Conservation (phyloP, 768 basidiomycete genomes). For the Gloeophyllum trabeum region DNA sequence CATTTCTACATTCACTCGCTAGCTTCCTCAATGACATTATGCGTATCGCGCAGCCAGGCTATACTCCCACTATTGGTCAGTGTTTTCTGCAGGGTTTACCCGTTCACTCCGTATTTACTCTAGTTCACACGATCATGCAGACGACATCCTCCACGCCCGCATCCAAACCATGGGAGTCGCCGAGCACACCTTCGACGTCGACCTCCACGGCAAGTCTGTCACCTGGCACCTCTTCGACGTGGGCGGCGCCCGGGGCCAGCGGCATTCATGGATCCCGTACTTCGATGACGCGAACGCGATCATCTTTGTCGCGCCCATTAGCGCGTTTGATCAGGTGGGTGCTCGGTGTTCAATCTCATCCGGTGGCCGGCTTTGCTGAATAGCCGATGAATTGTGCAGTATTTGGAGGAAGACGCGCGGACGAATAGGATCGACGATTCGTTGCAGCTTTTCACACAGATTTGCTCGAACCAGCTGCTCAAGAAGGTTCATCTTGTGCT, state of each 20-base stretch:
- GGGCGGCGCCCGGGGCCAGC: conserved; percentile 53
- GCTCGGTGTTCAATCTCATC: conserved; percentile 6
- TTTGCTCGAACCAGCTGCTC: conserved; percentile 68
- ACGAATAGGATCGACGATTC: conserved; percentile 79
- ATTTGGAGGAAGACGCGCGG: conserved; percentile 71
- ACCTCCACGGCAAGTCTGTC: conserved; percentile 48
- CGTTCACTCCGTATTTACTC: conserved; percentile 1
- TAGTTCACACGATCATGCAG: conserved; percentile 21
- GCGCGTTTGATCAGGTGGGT: conserved; percentile 77
- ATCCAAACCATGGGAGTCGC: conserved; percentile 73
- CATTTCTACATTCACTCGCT: neutral
- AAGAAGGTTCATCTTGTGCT: conserved; percentile 64
- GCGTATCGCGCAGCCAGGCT: conserved; percentile 59
- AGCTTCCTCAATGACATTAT: conserved; percentile 62
- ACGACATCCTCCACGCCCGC: conserved; percentile 70
- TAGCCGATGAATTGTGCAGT: conserved; percentile 27
- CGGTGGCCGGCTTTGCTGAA: conserved; percentile 1
- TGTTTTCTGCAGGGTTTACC: conserved; percentile 1
- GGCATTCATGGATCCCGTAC: conserved; percentile 76
- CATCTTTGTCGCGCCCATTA: conserved; percentile 80
- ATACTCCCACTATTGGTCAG: conserved; percentile 59
- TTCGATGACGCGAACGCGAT: conserved; percentile 83
- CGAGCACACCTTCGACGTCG: conserved; percentile 65
- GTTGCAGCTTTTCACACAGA: conserved; percentile 61
- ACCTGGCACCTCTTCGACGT: conserved; percentile 80